Percentiles rank a stretch among this genome's conserved stretches.
These are phyloP conservation scores for Blumeriella jaapii DNA, from an alignment of 2,329 filamentous ascomycete genomes.

Conservation along the genomic window DNA sequence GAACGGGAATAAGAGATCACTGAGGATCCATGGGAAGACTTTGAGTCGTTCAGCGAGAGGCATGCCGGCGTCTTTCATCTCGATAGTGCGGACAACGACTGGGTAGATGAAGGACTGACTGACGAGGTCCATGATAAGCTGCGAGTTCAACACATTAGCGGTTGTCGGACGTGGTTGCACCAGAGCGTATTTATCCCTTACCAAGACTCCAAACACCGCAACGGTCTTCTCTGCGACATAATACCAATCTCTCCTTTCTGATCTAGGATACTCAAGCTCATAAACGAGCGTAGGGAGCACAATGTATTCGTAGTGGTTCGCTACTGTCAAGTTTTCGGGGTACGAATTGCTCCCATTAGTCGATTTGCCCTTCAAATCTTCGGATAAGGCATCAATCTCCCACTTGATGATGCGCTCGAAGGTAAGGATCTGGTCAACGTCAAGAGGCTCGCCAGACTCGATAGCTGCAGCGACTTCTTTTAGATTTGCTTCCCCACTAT, in stretches of 20 bases:
- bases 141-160: neutral
- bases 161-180: neutral
- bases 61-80: conserved; percentile 55
- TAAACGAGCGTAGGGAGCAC: conserved; percentile 68
- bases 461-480: conserved; percentile 50
- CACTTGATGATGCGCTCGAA: conserved; percentile 55
- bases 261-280: conserved; percentile 67
- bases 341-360: conserved; percentile 41
- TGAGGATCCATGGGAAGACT: conserved; percentile 64
- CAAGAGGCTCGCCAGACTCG: conserved; percentile 46
- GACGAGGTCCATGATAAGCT: conserved; percentile 63
- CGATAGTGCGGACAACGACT: conserved; percentile 53
- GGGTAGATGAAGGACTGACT: conserved; percentile 70
- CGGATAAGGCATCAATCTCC: conserved; percentile 52
- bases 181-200: neutral
- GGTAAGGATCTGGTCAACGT: conserved; percentile 47
- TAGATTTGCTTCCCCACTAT: conserved; percentile 35
- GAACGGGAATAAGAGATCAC: conserved; percentile 66
- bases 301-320: conserved; percentile 61
- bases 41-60: conserved; percentile 47
- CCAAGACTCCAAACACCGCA: conserved; percentile 61
- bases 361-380: conserved; percentile 44
- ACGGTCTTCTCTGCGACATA: conserved; percentile 63
- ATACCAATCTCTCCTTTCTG: conserved; percentile 57
- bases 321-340: conserved; percentile 54